Evolutionary conservation across 768 basidiomycete species (phyloP).

Genomic region (Rhodotorula kratochvilovae): DNA sequence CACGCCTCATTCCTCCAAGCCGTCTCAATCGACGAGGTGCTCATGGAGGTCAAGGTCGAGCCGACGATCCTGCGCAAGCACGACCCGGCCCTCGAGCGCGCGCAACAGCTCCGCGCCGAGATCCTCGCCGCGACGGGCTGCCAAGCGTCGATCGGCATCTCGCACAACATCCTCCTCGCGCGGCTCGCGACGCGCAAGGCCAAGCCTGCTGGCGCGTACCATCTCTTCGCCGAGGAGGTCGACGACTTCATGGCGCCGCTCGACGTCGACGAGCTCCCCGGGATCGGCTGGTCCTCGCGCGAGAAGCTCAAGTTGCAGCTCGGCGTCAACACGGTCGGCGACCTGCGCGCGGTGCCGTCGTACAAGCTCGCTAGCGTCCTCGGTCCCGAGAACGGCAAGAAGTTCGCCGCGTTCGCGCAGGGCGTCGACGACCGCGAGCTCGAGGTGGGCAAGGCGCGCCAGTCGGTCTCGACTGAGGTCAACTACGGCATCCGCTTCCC

Average conservation of each 20-base stretch:
- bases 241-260: conserved; percentile 61
- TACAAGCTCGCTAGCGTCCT: conserved; percentile 61
- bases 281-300: conserved; percentile 71
- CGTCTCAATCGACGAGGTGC: conserved; percentile 92
- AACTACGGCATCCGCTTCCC: conserved; percentile 96
- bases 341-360: conserved; percentile 52
- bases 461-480: conserved; percentile 89
- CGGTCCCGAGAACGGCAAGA: conserved; percentile 78
- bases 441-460: conserved; percentile 77
- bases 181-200: conserved; percentile 84
- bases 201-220: conserved; percentile 83
- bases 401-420: conserved; percentile 71
- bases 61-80: not conserved
- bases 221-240: conserved; percentile 60
- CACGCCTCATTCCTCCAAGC: conserved; percentile 92
- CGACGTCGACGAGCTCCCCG: conserved; percentile 74
- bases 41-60: conserved; percentile 73
- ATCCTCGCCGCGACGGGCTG: conserved; percentile 76
- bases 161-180: conserved; percentile 85
- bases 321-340: conserved; percentile 64
- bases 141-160: conserved; percentile 71
- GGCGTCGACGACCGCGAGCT: conserved; percentile 77
- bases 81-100: conserved; percentile 25
- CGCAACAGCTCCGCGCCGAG: conserved; percentile 68
- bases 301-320: conserved; percentile 63